Base-by-base conservation (phyloP, 371 early-diverging fungal genomes). In the Mortierella sp. region DNA sequence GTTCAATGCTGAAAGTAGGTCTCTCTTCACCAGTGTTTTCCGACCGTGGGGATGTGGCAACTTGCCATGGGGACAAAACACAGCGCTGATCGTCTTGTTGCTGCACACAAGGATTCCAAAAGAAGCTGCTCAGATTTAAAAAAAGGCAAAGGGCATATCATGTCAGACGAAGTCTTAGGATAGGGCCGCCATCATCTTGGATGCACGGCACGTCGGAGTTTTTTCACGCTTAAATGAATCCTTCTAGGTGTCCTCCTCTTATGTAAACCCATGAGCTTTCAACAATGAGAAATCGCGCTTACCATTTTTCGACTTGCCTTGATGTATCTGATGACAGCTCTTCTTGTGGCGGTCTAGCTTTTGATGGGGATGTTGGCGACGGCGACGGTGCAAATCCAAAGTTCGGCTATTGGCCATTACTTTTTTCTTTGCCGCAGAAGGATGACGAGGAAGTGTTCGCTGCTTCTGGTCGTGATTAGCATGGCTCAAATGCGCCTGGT, bases 31-130 rank as follows among this genome's bases (percentile, higher is more conserved):
- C 23, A 37, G 17, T 5, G 17, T 46, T 30, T 27, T 17, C 39
- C 56, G 26, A 14, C n/a, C 44, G 2, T 51, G 53, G 14, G 66
- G 54, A 24, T 52, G 66, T 9, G 49, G 12, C 47, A 43, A 19
- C 19, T 46, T 68, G 8, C 62, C 62, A 14, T 39, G 46, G 24
- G 70, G 62, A 51, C 62, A 62, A 41, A 50, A 69, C 8, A 69
- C 53, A 11, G 57, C 62, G 19, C 62, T 62, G 32, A 69, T 56
- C n/a, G 57, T 57, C 34, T 51, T 55, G 49, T 61, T 62, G 4
- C 56, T 15, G 14, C 70, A 69, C 14, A 51, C 44, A 11, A 69
- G 62, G 53, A 69, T 52, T 15, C 58, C 42, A 23, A 61, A 61
- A 2, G 62, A 51, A 3, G 70, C 70, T 69, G 32, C 5, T 0